These are phyloP conservation scores for Lecanoromycetidae sp. DNA, from an alignment of 2,329 filamentous ascomycete species.

Conservation along the genomic window DNA sequence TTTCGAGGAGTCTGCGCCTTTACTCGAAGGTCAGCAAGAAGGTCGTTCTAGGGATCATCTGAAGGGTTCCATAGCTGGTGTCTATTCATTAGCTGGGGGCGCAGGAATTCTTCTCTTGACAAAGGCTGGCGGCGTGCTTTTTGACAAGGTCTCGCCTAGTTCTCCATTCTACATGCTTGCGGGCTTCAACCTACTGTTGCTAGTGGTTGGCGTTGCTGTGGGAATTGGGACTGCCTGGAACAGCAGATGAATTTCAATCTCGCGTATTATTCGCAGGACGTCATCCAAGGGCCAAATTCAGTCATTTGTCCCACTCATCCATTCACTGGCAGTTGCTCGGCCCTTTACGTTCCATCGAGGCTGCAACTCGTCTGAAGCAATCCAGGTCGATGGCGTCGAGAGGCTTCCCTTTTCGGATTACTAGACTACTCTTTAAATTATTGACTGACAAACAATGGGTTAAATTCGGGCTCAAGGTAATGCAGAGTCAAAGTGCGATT, in stretches of 20 bases:
- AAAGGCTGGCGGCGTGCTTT: conserved; percentile 77
- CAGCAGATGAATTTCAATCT: neutral
- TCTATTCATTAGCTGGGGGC: conserved; percentile 85
- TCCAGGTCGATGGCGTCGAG: too few relatives aligned
- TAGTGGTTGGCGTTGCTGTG: conserved; percentile 27
- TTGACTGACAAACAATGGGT: too few relatives aligned
- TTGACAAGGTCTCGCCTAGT: conserved; percentile 60
- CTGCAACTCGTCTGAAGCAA: too few relatives aligned
- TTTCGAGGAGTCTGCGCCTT: conserved; percentile 5
- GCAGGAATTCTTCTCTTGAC: conserved; percentile 82
- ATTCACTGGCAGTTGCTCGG: too few relatives aligned
- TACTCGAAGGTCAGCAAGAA: conserved; percentile 20
- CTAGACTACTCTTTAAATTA: too few relatives aligned
- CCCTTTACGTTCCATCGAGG: too few relatives aligned
- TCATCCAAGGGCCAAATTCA: too few relatives aligned
- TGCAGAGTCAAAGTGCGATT: too few relatives aligned
- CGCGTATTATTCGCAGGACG: too few relatives aligned
- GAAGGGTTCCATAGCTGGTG: conserved; percentile 87
- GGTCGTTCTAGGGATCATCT: conserved; percentile 34
- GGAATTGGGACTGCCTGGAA: neutral
- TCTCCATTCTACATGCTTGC: conserved; percentile 95
- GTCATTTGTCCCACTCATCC: too few relatives aligned
- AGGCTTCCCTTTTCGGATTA: too few relatives aligned
- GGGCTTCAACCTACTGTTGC: conserved; percentile 63
- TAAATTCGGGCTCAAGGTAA: too few relatives aligned